Evolutionary conservation across 1,139 yeast genomes (phyloP), one percentile per base, ranked within the genome.

Genomic region (Pneumocystis canis): DNA sequence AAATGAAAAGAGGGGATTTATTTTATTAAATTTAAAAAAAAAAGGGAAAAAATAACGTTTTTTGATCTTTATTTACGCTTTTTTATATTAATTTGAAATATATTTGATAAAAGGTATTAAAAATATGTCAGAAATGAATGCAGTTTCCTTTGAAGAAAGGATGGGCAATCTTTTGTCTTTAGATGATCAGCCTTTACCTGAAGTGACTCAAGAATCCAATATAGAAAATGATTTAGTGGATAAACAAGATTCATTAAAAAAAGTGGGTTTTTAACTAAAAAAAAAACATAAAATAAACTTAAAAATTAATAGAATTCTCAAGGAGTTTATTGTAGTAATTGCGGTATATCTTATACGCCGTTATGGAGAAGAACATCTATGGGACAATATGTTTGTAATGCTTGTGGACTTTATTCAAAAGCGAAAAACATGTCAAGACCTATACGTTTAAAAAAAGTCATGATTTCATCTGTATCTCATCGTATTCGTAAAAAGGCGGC

Each of bases 301-400:
- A 25, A 25, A 14, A 47, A 3, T 47, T 11, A 1, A 3, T 47
- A 47, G 54, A 9, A 25, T 47, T 47, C 54, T 1, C 20, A 25
- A 16, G 54, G 54, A 5, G 54, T 47, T 2, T 47, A 47, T 47
- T 82, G 88, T 70, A 78, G 84, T 57, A 84, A 84, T 71, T 84
- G 88, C 70, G 84, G 84, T 5, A 82, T 86, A n/a, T 80, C 84
- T 18, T 78, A 81, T 66, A 84, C 88, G 0, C 88, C 88, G 2
- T 75, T 84, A 11, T 84, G 88, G 88, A 76, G 88, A 61, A 73
- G 88, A 60, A 84, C 87, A 3, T 85, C 86, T 65, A 60, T 58
- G 57, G 86, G 86, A 1, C 81, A 84, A 20, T 78, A 81, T 59
- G 82, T 84, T 58, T 84, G 88, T 72, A 84, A 84, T 70, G 88